Evolutionary conservation across 2,329 filamentous ascomycete species (phyloP).

Genomic region (Sporothrix pseudoabietina): DNA sequence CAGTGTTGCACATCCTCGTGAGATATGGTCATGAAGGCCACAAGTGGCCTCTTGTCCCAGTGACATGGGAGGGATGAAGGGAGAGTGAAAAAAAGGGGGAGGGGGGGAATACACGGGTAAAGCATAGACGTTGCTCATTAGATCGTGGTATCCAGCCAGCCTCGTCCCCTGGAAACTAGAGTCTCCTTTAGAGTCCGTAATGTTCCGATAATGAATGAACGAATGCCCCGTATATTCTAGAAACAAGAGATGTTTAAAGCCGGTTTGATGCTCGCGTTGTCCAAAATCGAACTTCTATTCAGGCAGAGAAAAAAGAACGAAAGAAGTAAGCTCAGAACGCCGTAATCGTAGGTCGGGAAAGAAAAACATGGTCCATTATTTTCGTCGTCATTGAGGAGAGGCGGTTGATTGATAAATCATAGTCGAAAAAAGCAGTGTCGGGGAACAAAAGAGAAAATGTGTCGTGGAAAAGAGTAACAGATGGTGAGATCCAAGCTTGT

Average conservation of each 20-base stretch:
- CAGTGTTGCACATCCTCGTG: neutral
- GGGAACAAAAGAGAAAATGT: neutral
- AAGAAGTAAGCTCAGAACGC: neutral
- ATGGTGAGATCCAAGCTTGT: conserved; percentile 9
- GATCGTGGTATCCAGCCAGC: conserved; percentile 9
- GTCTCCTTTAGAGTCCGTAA: neutral
- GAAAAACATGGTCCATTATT: neutral
- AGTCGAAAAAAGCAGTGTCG: neutral
- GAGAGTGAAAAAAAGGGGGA: neutral
- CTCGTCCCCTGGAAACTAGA: neutral
- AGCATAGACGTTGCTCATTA: conserved; percentile 17
- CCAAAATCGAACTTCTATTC: neutral
- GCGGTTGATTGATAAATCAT: neutral
- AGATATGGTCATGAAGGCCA: neutral
- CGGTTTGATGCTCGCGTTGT: neutral
- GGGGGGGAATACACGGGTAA: neutral
- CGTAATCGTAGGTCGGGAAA: neutral
- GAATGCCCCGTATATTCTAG: neutral
- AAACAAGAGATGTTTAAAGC: neutral
- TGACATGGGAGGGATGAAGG: neutral
- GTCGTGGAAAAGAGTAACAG: neutral
- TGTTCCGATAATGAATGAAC: conserved; percentile 3
- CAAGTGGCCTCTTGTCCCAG: too few relatives aligned
- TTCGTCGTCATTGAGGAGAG: neutral
- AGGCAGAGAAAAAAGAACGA: neutral